Evolutionary conservation across 257 asterid genomes (phyloP).

Genomic region (Eustoma russellianum): DNA sequence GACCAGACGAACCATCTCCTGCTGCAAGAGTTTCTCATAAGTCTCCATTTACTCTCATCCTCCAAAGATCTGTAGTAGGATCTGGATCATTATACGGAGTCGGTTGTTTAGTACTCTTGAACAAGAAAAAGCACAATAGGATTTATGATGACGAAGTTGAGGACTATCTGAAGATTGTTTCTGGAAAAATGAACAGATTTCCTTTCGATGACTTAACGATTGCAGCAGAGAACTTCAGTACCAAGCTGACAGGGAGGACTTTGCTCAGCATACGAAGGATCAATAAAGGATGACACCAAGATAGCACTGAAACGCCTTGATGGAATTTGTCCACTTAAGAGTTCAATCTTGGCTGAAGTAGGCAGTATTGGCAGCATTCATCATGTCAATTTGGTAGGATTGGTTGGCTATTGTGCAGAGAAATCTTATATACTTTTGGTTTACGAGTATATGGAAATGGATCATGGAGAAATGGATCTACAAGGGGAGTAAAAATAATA

Average conservation of each 20-base stretch:
- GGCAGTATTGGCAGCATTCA: constrained; percentile 14
- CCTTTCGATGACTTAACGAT: constrained; percentile 4
- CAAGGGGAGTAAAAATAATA: background rate
- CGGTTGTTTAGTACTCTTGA: no score
- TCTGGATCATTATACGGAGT: no score
- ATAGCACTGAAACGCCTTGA: constrained; percentile 17
- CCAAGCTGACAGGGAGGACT: constrained; percentile 19
- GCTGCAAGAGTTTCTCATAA: background rate
- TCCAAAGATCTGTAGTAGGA: constrained; percentile 8
- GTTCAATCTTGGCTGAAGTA: constrained; percentile 16
- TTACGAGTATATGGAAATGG: constrained; percentile 25
- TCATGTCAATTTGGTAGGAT: constrained; percentile 40
- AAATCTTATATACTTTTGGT: constrained; percentile 37
- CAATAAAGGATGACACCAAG: constrained; percentile 2
- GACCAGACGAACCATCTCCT: background rate
- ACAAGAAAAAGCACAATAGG: no score
- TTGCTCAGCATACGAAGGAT: constrained; percentile 15
- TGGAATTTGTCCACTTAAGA: constrained; percentile 1
- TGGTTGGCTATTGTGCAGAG: constrained; percentile 40
- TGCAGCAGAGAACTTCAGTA: constrained; percentile 10
- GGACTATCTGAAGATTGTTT: background rate
- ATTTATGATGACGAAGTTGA: no score
- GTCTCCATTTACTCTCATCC: constrained; percentile 3
- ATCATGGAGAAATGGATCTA: constrained; percentile 18
- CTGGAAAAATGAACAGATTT: constrained; percentile 9